Conservation (phyloP, 306 rosid genomes). For the Dryas octopetala region DNA sequence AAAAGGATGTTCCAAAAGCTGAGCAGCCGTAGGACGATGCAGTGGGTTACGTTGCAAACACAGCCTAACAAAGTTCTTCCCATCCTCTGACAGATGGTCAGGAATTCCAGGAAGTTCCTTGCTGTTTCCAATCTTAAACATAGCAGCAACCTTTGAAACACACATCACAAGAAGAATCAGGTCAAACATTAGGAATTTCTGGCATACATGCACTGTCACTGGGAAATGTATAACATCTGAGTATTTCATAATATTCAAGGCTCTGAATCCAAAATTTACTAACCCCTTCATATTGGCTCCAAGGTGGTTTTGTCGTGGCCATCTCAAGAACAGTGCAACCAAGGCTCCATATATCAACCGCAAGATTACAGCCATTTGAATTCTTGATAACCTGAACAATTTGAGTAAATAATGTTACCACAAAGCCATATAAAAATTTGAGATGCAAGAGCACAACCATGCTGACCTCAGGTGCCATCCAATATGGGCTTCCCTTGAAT, state of each 20-base stretch:
- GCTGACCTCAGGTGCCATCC: conserved; percentile 99
- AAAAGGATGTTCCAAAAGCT: conserved; percentile 70
- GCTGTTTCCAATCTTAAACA: conserved; percentile 82
- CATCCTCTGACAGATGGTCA: conserved; percentile 66
- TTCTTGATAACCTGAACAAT: conserved; percentile 73
- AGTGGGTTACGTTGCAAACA: conserved; percentile 80
- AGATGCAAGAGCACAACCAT: conserved; percentile 1
- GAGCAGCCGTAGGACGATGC: conserved; percentile 52
- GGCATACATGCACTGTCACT: conserved; percentile 10
- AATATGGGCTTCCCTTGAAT: conserved; percentile 92
- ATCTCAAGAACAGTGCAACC: conserved; percentile 97
- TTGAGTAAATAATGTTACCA: not conserved
- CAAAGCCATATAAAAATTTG: not conserved
- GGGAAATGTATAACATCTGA: not conserved
- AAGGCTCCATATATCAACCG: conserved; percentile 99
- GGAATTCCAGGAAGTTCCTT: conserved; percentile 79
- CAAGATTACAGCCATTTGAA: conserved; percentile 77
- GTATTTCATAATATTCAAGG: not conserved
- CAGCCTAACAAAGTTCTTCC: conserved; percentile 65
- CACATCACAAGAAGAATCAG: conserved; percentile 18
- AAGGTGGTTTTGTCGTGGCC: conserved; percentile 97
- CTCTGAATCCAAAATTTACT: conserved; percentile 20
- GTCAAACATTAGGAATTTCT: conserved; percentile 4
- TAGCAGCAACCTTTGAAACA: conserved; percentile 73
- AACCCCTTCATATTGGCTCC: conserved; percentile 98